These are phyloP conservation scores for Citrus australasica DNA, from an alignment of 345 rosid species.

Conservation along the genomic window DNA sequence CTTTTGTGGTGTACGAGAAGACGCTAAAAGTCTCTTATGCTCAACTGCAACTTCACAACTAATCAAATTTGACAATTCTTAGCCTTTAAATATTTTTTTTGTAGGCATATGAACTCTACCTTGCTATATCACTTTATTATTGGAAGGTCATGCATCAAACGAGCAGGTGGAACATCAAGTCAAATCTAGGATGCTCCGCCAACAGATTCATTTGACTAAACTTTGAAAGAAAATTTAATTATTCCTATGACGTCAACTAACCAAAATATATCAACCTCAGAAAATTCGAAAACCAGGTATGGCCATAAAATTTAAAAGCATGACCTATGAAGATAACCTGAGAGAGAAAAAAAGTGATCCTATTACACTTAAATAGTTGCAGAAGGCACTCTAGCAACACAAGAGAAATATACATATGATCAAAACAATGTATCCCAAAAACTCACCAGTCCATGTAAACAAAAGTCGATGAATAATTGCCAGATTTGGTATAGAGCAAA, in stretches of 20 bases:
- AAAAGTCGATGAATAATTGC: constrained; percentile 94
- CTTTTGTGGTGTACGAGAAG: neutral
- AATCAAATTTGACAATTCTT: neutral
- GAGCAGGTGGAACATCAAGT: neutral
- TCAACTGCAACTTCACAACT: neutral
- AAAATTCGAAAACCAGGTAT: neutral
- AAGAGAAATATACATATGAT: neutral
- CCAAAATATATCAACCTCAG: neutral
- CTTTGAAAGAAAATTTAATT: neutral
- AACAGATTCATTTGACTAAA: neutral
- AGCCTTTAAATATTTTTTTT: neutral
- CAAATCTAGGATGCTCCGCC: neutral
- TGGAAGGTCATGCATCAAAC: neutral
- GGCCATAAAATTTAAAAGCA: neutral
- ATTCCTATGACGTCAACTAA: neutral
- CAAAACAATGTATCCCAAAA: neutral
- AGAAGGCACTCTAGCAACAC: neutral
- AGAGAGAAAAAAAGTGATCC: neutral
- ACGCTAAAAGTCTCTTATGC: neutral
- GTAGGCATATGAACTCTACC: neutral
- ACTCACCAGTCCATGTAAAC: constrained; percentile 95
- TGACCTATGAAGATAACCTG: neutral
- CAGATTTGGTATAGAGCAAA: constrained; percentile 90
- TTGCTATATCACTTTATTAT: neutral
- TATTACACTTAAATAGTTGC: neutral